A percentile compares a stretch with the other conserved stretches of the same genome.
phyloP scores from a whole-genome alignment of 148 eudicot species.

The Diospyros kaki region DNA sequence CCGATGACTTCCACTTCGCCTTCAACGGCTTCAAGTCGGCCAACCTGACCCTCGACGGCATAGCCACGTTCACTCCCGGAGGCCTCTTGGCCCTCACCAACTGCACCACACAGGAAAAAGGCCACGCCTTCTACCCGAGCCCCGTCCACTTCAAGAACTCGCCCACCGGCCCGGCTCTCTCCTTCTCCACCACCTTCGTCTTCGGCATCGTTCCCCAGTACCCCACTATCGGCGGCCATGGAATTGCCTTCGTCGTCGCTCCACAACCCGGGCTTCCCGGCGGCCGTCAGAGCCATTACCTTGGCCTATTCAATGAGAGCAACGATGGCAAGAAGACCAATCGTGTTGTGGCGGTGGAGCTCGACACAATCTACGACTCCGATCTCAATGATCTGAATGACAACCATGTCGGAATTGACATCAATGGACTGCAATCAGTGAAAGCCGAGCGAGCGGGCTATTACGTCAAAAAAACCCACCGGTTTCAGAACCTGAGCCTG shows the following conservation, averaged over 20 bases:
- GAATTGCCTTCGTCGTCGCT: slow-evolving; percentile 12
- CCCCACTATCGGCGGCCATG: slow-evolving; percentile 8
- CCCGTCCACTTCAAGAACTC: slow-evolving; percentile 11
- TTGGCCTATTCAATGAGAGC: slow-evolving; percentile 11
- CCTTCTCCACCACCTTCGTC: slow-evolving; percentile 15
- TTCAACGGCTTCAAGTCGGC: too few relatives aligned
- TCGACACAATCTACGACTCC: neutral
- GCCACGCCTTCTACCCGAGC: slow-evolving; percentile 12
- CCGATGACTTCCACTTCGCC: too few relatives aligned
- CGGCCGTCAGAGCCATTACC: slow-evolving; percentile 5
- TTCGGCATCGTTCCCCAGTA: neutral
- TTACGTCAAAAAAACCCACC: neutral
- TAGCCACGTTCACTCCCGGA: slow-evolving; percentile 7
- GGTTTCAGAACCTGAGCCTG: neutral
- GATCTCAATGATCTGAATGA: slow-evolving; percentile 1
- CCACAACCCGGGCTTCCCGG: slow-evolving; percentile 6
- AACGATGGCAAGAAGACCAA: slow-evolving; percentile 7
- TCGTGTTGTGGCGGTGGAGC: slow-evolving; percentile 12
- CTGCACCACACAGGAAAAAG: neutral
- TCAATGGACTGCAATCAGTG: neutral
- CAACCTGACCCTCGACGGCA: slow-evolving; percentile 3
- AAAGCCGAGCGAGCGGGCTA: neutral
- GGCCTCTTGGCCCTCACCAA: slow-evolving; percentile 17
- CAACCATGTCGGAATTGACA: slow-evolving; percentile 10
- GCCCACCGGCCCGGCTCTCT: neutral